phyloP scores from a whole-genome alignment of 2,329 filamentous ascomycete species.

The Ophiostoma populinum region DNA sequence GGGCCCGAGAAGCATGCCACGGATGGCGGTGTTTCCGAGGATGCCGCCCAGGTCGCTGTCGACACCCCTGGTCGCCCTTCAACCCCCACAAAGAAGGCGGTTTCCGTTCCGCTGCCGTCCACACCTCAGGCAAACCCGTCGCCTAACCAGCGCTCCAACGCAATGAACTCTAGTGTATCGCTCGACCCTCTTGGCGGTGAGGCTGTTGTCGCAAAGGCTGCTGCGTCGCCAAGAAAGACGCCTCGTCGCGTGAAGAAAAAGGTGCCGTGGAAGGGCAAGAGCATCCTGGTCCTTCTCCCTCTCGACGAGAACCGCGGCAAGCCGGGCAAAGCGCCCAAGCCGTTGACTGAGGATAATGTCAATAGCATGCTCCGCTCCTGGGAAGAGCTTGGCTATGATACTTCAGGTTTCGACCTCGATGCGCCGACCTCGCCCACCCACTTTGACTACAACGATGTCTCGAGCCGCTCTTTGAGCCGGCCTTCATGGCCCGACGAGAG shows the following conservation, averaged over 20 bases:
- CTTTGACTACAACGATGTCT: constrained; percentile 17
- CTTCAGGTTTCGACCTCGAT: constrained; percentile 49
- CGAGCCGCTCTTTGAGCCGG: constrained; percentile 43
- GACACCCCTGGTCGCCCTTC: background rate
- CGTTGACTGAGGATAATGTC: constrained; percentile 38
- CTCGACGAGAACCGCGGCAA: constrained; percentile 48
- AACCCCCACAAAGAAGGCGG: background rate
- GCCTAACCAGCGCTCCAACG: background rate
- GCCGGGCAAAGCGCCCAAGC: constrained; percentile 32
- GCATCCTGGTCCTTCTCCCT: constrained; percentile 53
- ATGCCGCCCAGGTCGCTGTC: background rate
- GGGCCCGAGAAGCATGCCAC: background rate
- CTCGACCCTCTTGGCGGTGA: constrained; percentile 4
- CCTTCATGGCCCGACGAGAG: constrained; percentile 47
- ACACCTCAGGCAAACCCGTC: constrained; percentile 4
- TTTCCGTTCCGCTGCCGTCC: background rate
- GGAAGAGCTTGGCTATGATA: constrained; percentile 52
- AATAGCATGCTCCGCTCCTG: constrained; percentile 46
- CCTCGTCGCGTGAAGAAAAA: constrained; percentile 51
- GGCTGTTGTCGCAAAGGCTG: constrained; percentile 2
- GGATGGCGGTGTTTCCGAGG: background rate
- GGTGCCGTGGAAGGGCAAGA: constrained; percentile 58
- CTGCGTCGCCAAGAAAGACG: constrained; percentile 19
- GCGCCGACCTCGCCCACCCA: constrained; percentile 20
- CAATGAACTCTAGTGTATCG: background rate